Evolutionary conservation across 371 early-diverging fungal species (phyloP).

Genomic region (Haplosporangium sp.): DNA sequence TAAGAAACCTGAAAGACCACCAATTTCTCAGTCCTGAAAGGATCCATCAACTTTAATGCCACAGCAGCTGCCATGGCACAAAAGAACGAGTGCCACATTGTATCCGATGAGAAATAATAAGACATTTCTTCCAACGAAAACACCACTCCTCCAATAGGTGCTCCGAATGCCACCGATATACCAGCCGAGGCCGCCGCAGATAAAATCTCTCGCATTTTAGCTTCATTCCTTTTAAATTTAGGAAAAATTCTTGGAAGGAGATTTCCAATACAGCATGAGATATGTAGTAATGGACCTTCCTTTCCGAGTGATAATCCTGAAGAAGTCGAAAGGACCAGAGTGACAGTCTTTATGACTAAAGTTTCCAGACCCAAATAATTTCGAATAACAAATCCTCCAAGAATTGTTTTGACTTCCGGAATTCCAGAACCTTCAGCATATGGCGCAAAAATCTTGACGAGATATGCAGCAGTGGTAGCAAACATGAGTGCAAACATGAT

Average conservation of each 20-base stretch:
- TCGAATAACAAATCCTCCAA: slow-evolving; percentile 87
- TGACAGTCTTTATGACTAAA: slow-evolving; percentile 76
- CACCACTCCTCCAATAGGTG: slow-evolving; percentile 91
- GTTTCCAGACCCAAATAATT: slow-evolving; percentile 81
- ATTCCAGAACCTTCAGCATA: slow-evolving; percentile 86
- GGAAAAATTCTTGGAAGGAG: slow-evolving; percentile 78
- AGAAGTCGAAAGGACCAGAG: slow-evolving; percentile 72
- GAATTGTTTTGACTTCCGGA: slow-evolving; percentile 87
- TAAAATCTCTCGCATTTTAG: slow-evolving; percentile 82
- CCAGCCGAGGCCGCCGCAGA: slow-evolving; percentile 89
- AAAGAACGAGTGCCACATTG: slow-evolving; percentile 86
- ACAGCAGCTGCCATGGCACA: slow-evolving; percentile 85
- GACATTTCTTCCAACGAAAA: slow-evolving; percentile 88
- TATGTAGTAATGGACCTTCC: slow-evolving; percentile 88
- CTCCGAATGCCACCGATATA: slow-evolving; percentile 86
- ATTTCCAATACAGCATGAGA: slow-evolving; percentile 83
- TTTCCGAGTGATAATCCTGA: slow-evolving; percentile 84
- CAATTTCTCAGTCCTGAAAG: slow-evolving; percentile 84
- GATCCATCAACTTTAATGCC: slow-evolving; percentile 80
- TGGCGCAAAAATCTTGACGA: slow-evolving; percentile 78
- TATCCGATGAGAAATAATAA: slow-evolving; percentile 87
- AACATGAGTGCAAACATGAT: slow-evolving; percentile 61
- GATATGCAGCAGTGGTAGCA: slow-evolving; percentile 59
- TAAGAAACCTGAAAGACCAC: slow-evolving; percentile 88
- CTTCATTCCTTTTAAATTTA: slow-evolving; percentile 79